Percentiles rank a stretch among this genome's conserved stretches.
These are phyloP conservation scores for Agroathelia rolfsii DNA, from an alignment of 1,284 basidiomycete genomes.

Conservation along the genomic window DNA sequence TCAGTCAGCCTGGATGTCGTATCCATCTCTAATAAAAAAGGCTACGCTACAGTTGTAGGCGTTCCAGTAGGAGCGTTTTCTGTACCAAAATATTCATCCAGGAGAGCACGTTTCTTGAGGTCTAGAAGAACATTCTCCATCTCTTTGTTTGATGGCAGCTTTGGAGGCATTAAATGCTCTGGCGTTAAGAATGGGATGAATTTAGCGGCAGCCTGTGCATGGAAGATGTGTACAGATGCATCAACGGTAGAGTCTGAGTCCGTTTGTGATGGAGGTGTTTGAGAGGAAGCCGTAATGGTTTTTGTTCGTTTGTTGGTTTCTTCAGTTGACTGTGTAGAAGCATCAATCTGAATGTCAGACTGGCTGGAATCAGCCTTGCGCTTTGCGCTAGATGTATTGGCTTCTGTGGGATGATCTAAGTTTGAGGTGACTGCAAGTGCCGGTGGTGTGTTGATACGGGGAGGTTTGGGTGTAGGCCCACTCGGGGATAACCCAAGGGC, in stretches of 20 bases:
- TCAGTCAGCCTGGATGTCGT: no score
- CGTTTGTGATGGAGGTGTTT: constrained; percentile 14
- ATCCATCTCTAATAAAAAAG: no score
- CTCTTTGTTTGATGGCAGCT: constrained; percentile 65
- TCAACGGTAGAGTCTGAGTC: constrained; percentile 12
- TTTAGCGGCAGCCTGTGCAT: constrained; percentile 52
- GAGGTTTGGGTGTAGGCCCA: constrained; percentile 41
- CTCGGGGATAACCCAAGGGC: constrained; percentile 45
- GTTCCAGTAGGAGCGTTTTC: no score
- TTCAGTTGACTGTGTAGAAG: constrained; percentile 14
- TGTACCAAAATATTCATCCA: constrained; percentile 78
- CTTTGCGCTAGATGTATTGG: constrained; percentile 27
- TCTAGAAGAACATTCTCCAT: constrained; percentile 74
- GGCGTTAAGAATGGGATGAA: constrained; percentile 71
- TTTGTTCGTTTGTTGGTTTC: constrained; percentile 8
- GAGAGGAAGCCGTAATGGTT: no score
- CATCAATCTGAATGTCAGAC: not conserved
- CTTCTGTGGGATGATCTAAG: constrained; percentile 12
- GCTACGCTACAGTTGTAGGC: no score
- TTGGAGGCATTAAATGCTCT: constrained; percentile 66
- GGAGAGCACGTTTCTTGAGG: constrained; percentile 72
- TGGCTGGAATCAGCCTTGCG: constrained; percentile 40
- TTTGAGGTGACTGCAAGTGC: constrained; percentile 15
- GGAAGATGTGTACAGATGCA: constrained; percentile 28
- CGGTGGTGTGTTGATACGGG: constrained; percentile 27